Percentiles rank a stretch among this genome's conserved stretches.
Evolutionary conservation across 306 rosid genomes (phyloP).

Genomic region (Begonia masoniana): DNA sequence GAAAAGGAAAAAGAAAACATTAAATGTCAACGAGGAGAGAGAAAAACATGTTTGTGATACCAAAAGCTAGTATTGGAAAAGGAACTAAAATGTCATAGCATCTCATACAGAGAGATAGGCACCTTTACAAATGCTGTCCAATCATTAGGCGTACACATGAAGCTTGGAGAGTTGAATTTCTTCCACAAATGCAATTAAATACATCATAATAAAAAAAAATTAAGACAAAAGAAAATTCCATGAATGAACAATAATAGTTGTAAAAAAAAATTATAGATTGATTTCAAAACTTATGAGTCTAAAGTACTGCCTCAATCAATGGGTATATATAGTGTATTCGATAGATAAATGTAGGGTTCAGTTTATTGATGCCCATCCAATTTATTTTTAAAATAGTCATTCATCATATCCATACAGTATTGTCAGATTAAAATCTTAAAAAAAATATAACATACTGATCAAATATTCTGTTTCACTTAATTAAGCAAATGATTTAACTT

Average conservation of each 20-base stretch:
- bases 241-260: background rate
- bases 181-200: slow-evolving; percentile 19
- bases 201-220: slow-evolving; percentile 7
- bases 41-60: slow-evolving; percentile 1
- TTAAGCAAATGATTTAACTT: too few species aligned
- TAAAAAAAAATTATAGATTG: background rate
- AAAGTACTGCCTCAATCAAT: too few species aligned
- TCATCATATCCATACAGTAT: too few species aligned
- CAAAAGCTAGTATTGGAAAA: background rate
- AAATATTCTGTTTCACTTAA: too few species aligned
- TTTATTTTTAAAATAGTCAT: too few species aligned
- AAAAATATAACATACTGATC: too few species aligned
- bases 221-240: slow-evolving; percentile 11
- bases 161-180: slow-evolving; percentile 97
- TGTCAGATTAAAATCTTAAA: too few species aligned
- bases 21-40: background rate
- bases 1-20: slow-evolving; percentile 3
- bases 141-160: slow-evolving; percentile 56
- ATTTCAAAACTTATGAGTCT: too few species aligned
- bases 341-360: too few species aligned
- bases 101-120: slow-evolving; percentile 1
- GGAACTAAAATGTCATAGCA: background rate
- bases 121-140: slow-evolving; percentile 92
- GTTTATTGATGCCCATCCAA: too few species aligned
- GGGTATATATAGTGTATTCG: too few species aligned